Evolutionary conservation across 2,329 filamentous ascomycete genomes (phyloP).

Genomic region (Knoxdaviesia proteae): DNA sequence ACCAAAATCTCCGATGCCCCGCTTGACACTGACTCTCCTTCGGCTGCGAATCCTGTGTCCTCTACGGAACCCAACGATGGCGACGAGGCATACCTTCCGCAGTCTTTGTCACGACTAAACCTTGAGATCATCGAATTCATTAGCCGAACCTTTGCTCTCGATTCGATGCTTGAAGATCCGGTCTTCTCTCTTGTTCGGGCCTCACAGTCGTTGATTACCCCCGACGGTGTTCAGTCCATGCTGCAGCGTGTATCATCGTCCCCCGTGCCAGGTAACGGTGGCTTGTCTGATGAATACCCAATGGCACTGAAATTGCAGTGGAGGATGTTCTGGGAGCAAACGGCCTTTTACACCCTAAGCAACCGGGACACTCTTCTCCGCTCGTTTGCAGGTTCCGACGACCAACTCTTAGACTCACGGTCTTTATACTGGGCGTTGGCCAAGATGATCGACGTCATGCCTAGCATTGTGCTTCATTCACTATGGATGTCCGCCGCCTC

Average conservation of each 20-base stretch:
- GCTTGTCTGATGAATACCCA: conserved; percentile 6
- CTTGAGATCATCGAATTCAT: conserved; percentile 37
- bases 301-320: conserved; percentile 23
- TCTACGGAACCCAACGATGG: too few species aligned
- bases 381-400: conserved; percentile 31
- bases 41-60: too few species aligned
- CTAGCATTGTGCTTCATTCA: conserved; percentile 39
- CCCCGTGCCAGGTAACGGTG: too few species aligned
- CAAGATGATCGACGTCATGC: conserved; percentile 33
- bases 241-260: too few species aligned
- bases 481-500: conserved; percentile 40
- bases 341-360: conserved; percentile 41
- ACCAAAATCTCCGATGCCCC: too few species aligned
- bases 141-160: conserved; percentile 15
- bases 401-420: conserved; percentile 35
- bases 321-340: conserved; percentile 41
- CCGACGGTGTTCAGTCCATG: too few species aligned
- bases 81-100: conserved; percentile 19
- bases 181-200: too few species aligned
- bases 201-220: too few species aligned
- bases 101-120: conserved; percentile 32
- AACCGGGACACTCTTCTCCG: conserved; percentile 30
- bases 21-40: too few species aligned
- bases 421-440: conserved; percentile 43
- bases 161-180: too few species aligned